Conservation (phyloP, 192 early-diverging fungal genomes). For the Diversispora epigaea region DNA sequence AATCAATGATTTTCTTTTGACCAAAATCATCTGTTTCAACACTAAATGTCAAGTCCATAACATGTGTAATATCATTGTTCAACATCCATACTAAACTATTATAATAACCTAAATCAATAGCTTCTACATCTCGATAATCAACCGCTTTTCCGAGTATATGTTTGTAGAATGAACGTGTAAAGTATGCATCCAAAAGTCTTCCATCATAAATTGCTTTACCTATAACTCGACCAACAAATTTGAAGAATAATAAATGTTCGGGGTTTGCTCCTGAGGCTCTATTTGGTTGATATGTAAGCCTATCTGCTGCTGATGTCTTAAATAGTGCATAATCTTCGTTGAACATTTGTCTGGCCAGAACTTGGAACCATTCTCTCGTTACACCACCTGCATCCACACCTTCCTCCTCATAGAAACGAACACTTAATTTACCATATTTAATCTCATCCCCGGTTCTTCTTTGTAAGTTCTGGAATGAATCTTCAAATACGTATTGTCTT, state of each 20-base stretch:
- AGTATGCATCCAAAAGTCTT: constrained; percentile 90
- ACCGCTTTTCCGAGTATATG: constrained; percentile 89
- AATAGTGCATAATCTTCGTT: constrained; percentile 98
- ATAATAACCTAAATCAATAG: constrained; percentile 95
- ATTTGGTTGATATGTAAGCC: constrained; percentile 98
- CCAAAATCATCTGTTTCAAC: constrained; percentile 95
- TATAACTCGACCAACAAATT: constrained; percentile 97
- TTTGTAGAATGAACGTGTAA: constrained; percentile 99
- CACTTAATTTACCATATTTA: constrained; percentile 88
- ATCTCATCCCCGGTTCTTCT: constrained; percentile 90
- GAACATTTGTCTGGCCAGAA: constrained; percentile 95
- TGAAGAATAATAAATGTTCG: constrained; percentile 94
- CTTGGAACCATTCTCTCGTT: constrained; percentile 98
- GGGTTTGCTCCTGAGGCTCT: constrained; percentile 87
- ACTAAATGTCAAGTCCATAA: constrained; percentile 93
- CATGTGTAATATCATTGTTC: constrained; percentile 92
- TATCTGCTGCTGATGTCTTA: constrained; percentile 91
- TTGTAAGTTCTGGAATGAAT: constrained; percentile 93
- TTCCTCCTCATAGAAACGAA: constrained; percentile 94
- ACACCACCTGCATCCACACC: constrained; percentile 98
- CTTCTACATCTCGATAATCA: constrained; percentile 97
- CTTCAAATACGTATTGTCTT: constrained; percentile 92
- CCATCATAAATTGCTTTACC: constrained; percentile 99
- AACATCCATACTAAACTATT: constrained; percentile 98
- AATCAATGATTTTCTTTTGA: constrained; percentile 76